Evolutionary conservation across 2,329 filamentous ascomycete genomes (phyloP), one percentile per base, ranked within the genome.

Genomic region (Fusarium sambucinum): DNA sequence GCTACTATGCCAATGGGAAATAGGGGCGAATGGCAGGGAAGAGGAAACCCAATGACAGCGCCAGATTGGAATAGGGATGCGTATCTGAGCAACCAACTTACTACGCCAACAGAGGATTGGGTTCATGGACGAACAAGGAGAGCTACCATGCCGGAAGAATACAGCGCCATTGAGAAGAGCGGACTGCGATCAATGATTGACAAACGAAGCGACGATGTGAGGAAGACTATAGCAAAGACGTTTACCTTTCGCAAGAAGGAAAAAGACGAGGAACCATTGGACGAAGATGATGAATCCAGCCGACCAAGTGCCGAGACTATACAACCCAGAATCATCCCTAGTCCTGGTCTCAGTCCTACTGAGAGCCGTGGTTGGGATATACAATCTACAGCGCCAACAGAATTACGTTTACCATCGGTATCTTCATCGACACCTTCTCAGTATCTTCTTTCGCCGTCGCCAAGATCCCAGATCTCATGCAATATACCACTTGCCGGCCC

Each of bases 161-260:
- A 84, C 2, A 84, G 83, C 2, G 84, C 82, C 9, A 86, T 88
- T 50, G 85, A 87, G 69, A 85, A 84, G 68, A 87, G 85, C 3
- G 84, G 83, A 0, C 77, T 88, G 48, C 79, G 86, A 45, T 83
- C 77, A 44, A 81, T 80, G 23, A 77, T 88, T 47, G 86, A 88
- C 66, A 85, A 84, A 76, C 85, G 80, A 70, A 88, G 85, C 68
- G 84, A 86, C n/a, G 81, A 80, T 25, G 82, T 87, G 21, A 79
- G 86, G 37, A 83, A 83, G 46, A 85, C 85, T 0, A 75, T 88
- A 3, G 83, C 82, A 14, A 86, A 86, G 59, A 84, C 84, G 0
- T 87, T 87, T 66, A 77, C 80, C 0, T 86, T 87, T 64, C 80
- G 82, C 13, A 77, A 75, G 50, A 84, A 82, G 72, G 84, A 84